These are phyloP conservation scores for Apophysomyces variabilis DNA, from an alignment of 371 early-diverging fungal genomes.

Conservation along the genomic window DNA sequence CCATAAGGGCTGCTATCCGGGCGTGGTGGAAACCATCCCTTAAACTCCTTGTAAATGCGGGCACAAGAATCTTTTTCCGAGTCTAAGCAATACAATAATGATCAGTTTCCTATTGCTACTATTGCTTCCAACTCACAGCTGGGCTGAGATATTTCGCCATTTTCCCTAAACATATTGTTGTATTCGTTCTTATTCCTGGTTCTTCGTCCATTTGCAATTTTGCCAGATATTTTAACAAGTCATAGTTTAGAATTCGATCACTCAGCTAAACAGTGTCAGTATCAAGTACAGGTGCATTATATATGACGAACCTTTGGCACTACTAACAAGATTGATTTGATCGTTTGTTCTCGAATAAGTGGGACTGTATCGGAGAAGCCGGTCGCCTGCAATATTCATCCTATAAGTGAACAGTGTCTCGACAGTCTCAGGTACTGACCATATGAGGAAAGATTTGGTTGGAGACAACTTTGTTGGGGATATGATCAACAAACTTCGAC, in stretches of 20 bases:
- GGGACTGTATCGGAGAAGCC: constrained; percentile 92
- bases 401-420: not conserved
- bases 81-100: constrained; percentile 42
- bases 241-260: constrained; percentile 82
- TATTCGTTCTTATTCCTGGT: constrained; percentile 95
- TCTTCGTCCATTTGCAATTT: constrained; percentile 90
- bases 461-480: constrained; percentile 70
- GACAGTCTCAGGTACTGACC: constrained; percentile 42
- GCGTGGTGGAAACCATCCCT: constrained; percentile 95
- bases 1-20: constrained; percentile 87
- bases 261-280: constrained; percentile 50
- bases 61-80: constrained; percentile 75
- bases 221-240: constrained; percentile 82
- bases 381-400: constrained; percentile 55
- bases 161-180: constrained; percentile 92
- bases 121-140: constrained; percentile 48
- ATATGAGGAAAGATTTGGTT: constrained; percentile 90
- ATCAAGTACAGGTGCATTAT: not conserved
- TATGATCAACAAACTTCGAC: constrained; percentile 69
- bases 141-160: constrained; percentile 77
- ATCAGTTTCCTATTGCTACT: constrained; percentile 1
- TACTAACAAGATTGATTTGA: constrained; percentile 80
- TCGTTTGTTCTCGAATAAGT: constrained; percentile 90
- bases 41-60: constrained; percentile 82
- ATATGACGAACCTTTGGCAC: constrained; percentile 62